Evolutionary conservation across 2,329 filamentous ascomycete species (phyloP).

Genomic region (Lachnellula hyalina): DNA sequence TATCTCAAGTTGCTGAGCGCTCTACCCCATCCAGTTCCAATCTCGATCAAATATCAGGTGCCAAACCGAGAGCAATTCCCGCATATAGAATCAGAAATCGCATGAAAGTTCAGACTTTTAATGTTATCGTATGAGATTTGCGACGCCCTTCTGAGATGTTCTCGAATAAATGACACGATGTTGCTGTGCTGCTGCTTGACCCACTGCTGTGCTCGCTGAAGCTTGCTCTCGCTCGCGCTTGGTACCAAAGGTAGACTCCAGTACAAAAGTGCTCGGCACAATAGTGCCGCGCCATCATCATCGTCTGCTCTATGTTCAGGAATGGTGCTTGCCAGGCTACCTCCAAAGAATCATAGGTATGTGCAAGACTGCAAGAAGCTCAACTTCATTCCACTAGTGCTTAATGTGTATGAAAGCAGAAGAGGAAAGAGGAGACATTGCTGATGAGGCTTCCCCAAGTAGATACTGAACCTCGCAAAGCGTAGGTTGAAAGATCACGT

Average conservation of each 20-base stretch:
- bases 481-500: slow-evolving; percentile 18
- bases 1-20: background rate
- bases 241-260: slow-evolving; percentile 7
- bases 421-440: slow-evolving; percentile 37
- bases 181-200: slow-evolving; percentile 37
- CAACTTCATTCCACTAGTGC: slow-evolving; percentile 47
- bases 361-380: slow-evolving; percentile 51
- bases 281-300: slow-evolving; percentile 19
- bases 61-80: background rate
- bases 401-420: slow-evolving; percentile 27
- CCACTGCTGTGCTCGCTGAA: slow-evolving; percentile 50
- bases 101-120: background rate
- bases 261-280: slow-evolving; percentile 22
- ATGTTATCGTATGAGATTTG: too few relatives aligned
- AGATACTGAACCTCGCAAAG: slow-evolving; percentile 17
- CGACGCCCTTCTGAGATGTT: background rate
- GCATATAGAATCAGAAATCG: background rate
- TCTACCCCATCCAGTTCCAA: background rate
- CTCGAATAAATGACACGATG: background rate
- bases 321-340: slow-evolving; percentile 50
- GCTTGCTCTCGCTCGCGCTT: slow-evolving; percentile 18
- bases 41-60: background rate
- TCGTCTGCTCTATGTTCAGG: slow-evolving; percentile 32
- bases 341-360: slow-evolving; percentile 35
- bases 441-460: slow-evolving; percentile 23